These are phyloP conservation scores for Mucor saturninus DNA, from an alignment of 371 early-diverging fungal species.

Conservation along the genomic window DNA sequence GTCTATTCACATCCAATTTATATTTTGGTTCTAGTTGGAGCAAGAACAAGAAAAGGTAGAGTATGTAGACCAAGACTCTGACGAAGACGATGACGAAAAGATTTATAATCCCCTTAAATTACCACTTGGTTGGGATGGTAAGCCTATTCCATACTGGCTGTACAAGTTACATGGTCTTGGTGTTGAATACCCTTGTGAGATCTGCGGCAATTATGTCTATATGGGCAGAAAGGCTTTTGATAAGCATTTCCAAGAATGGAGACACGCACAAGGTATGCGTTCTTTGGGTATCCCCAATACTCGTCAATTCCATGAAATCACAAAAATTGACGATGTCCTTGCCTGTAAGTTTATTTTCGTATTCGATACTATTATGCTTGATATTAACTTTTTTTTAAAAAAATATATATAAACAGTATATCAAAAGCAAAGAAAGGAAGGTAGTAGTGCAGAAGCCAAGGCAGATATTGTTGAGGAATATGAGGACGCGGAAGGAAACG, in stretches of 20 bases:
- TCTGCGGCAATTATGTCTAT: conserved; percentile 95
- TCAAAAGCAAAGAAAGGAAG: conserved; percentile 78
- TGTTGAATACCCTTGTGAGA: conserved; percentile 95
- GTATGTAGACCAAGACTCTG: conserved; percentile 71
- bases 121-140: conserved; percentile 98
- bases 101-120: conserved; percentile 97
- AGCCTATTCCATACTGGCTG: conserved; percentile 99
- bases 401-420: conserved; percentile 62
- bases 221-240: conserved; percentile 98
- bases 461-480: conserved; percentile 92
- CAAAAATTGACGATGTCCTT: conserved; percentile 90
- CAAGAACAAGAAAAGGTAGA: conserved; percentile 82
- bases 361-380: not conserved
- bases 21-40: conserved; percentile 32
- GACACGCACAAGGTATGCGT: conserved; percentile 96
- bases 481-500: conserved; percentile 97
- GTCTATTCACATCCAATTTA: not conserved
- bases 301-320: conserved; percentile 93
- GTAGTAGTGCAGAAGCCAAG: conserved; percentile 65
- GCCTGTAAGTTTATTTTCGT: conserved; percentile 64
- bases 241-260: conserved; percentile 94
- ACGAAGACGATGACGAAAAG: conserved; percentile 87
- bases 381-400: not conserved
- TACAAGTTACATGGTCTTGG: conserved; percentile 97
- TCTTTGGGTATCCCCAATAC: conserved; percentile 94